Evolutionary conservation across 345 rosid genomes (phyloP), one percentile per base, ranked within the genome.

Genomic region (Mallotus nudiflorus): DNA sequence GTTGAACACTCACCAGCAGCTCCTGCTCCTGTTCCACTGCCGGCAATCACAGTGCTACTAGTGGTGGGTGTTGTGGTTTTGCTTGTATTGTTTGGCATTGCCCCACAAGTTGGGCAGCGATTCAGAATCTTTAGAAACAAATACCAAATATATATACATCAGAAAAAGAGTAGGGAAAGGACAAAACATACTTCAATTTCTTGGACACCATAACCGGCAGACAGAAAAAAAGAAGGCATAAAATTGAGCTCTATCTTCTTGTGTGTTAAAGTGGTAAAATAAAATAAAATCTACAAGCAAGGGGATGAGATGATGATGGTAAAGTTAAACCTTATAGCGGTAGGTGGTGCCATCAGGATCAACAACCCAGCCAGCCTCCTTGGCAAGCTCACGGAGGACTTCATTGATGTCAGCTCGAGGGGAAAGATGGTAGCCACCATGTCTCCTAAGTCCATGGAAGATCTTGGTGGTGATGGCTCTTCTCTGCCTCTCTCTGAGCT

Each of bases 321-420:
- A 27, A n/a, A 45, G 22, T 13, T 50, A 14, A 29, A 81, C 82
- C 42, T 73, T 67, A 53, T 68, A 31, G 68, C 85, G 82, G 74
- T 77, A 77, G 60, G 83, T 84, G 68, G 83, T 85, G 61, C 88
- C 88, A 33, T 85, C 83, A 10, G 84, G 80, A n/a, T 80, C 80
- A 24, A 85, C 75, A 71, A 68, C 37, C 88, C 88, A 85, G 9
- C 88, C 86, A 46, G 88, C 82, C 48, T 85, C 88, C n/a, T 55
- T 72, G 56, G 88, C 86, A 52, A 82, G 86, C 22, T 82, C 69
- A 13, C 85, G 85, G 55, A 85, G 85, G 48, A 78, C 82, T 72
- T 80, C 78, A 45, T 85, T 81, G 73, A 82, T 85, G 55, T 85
- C 86, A 19, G 88, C 77, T 9, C 86, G 75, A 18, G 84, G 82